A percentile compares a stretch with the other conserved stretches of the same genome.
Conservation (phyloP, 352 stramenopile species). For the Phytophthora litchii region DNA sequence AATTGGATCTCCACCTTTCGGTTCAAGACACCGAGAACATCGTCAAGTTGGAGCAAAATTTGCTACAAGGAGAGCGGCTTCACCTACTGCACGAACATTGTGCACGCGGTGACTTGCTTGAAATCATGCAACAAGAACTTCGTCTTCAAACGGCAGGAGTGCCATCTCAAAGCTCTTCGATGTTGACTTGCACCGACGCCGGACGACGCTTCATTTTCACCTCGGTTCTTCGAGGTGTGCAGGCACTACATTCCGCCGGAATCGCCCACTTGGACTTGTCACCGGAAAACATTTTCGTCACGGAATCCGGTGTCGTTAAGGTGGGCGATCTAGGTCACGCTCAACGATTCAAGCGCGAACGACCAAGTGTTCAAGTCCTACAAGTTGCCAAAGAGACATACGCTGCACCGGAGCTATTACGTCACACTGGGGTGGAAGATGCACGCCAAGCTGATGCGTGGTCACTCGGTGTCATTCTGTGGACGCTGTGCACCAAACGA, state of each 20-base stretch:
- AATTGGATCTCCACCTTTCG: slow-evolving; percentile 73
- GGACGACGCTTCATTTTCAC: slow-evolving; percentile 48
- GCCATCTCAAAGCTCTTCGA: slow-evolving; percentile 15
- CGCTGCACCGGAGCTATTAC: slow-evolving; percentile 68
- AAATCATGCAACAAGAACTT: slow-evolving; percentile 54
- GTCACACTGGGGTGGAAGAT: slow-evolving; percentile 38
- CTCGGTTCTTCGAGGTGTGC: slow-evolving; percentile 87
- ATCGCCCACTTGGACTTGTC: slow-evolving; percentile 95
- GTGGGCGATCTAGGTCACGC: slow-evolving; percentile 94
- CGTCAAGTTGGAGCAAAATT: slow-evolving; percentile 54
- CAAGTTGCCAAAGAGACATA: slow-evolving; percentile 71
- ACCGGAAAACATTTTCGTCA: slow-evolving; percentile 94
- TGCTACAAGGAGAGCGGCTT: slow-evolving; percentile 56
- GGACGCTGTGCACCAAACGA: slow-evolving; percentile 67
- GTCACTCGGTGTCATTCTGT: slow-evolving; percentile 77
- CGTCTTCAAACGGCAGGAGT: slow-evolving; percentile 51
- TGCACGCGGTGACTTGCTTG: slow-evolving; percentile 61
- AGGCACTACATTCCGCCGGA: slow-evolving; percentile 81
- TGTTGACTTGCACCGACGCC: slow-evolving; percentile 48
- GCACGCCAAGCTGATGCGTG: slow-evolving; percentile 68
- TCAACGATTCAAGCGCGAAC: slow-evolving; percentile 27
- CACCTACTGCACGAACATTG: slow-evolving; percentile 78
- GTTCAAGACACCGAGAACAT: slow-evolving; percentile 44
- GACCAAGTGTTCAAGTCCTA: slow-evolving; percentile 23
- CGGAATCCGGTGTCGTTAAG: slow-evolving; percentile 71